A percentile compares a stretch with the other conserved stretches of the same genome.
These are phyloP conservation scores for Magnaporthales sp. DNA, from an alignment of 2,329 filamentous ascomycete genomes.

Conservation along the genomic window DNA sequence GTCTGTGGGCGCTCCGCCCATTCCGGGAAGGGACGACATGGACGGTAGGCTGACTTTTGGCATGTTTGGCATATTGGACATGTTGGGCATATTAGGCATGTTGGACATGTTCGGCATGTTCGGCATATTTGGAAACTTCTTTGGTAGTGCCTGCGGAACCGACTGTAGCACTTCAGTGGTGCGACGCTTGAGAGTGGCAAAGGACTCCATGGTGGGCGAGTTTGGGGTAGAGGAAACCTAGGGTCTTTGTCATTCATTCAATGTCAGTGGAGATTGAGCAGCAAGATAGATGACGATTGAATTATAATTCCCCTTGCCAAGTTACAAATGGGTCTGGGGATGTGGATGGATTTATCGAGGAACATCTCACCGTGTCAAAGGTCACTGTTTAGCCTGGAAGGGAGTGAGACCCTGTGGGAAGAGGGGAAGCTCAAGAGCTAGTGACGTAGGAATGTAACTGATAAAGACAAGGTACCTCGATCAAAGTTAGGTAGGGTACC, in stretches of 20 bases:
- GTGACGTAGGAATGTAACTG: neutral
- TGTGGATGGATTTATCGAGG: too few relatives aligned
- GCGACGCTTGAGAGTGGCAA: slow-evolving; percentile 44
- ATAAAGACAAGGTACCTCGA: neutral
- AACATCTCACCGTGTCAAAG: too few relatives aligned
- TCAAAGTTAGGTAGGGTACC: neutral
- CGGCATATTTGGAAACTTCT: slow-evolving; percentile 7
- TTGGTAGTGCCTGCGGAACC: slow-evolving; percentile 35
- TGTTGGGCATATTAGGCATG: slow-evolving; percentile 11
- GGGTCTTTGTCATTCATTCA: neutral
- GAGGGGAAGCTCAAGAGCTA: neutral
- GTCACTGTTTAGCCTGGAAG: too few relatives aligned
- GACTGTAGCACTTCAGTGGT: slow-evolving; percentile 44
- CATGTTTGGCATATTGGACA: slow-evolving; percentile 3
- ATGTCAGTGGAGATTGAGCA: neutral
- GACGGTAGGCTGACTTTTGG: neutral
- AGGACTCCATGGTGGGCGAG: slow-evolving; percentile 37
- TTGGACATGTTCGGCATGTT: slow-evolving; percentile 13
- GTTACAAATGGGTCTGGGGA: neutral
- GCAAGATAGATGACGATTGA: neutral
- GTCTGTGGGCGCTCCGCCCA: slow-evolving; percentile 10
- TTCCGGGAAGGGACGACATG: slow-evolving; percentile 3
- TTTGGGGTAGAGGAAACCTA: neutral
- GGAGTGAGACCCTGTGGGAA: neutral
- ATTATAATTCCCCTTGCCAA: neutral